These are phyloP conservation scores for Hypoxylon lienhwacheense DNA, from an alignment of 495 filamentous ascomycete species.

Conservation along the genomic window DNA sequence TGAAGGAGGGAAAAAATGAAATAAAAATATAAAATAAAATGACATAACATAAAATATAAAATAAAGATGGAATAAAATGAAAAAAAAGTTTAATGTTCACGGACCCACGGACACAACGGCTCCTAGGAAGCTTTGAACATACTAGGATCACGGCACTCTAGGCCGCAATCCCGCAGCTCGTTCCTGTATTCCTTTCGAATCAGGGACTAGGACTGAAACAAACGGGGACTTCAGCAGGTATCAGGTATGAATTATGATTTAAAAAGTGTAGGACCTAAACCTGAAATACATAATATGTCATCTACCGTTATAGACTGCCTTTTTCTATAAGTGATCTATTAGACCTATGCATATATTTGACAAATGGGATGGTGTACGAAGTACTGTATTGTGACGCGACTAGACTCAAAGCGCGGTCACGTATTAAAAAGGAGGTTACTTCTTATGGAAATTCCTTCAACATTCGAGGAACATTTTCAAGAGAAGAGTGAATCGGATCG, in stretches of 20 bases:
- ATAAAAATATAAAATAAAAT: too few relatives aligned
- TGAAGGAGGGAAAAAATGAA: too few relatives aligned
- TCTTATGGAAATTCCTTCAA: slow-evolving; percentile 15
- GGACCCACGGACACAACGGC: slow-evolving; percentile 12
- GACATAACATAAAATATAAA: too few relatives aligned
- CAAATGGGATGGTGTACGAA: slow-evolving; percentile 1
- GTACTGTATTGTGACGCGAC: too few relatives aligned
- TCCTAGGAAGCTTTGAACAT: slow-evolving; percentile 1
- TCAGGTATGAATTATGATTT: too few relatives aligned
- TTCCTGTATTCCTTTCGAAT: slow-evolving; percentile 17
- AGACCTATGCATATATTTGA: slow-evolving; percentile 15
- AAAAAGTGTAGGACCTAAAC: too few relatives aligned
- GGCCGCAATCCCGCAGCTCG: slow-evolving; percentile 27
- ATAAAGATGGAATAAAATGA: neutral
- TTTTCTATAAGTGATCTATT: too few relatives aligned
- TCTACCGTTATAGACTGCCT: too few relatives aligned
- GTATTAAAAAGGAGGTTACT: slow-evolving; percentile 22
- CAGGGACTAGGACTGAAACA: slow-evolving; percentile 27
- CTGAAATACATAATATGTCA: too few relatives aligned
- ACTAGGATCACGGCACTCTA: slow-evolving; percentile 15
- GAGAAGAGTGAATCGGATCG: too few relatives aligned
- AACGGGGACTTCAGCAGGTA: slow-evolving; percentile 6
- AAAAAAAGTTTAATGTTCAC: slow-evolving; percentile 15
- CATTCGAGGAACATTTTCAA: too few relatives aligned
- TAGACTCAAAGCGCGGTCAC: neutral